Percentiles rank a stretch among this genome's conserved stretches.
Conservation (phyloP, 2,329 filamentous ascomycete species). For the Cytospora piceae region DNA sequence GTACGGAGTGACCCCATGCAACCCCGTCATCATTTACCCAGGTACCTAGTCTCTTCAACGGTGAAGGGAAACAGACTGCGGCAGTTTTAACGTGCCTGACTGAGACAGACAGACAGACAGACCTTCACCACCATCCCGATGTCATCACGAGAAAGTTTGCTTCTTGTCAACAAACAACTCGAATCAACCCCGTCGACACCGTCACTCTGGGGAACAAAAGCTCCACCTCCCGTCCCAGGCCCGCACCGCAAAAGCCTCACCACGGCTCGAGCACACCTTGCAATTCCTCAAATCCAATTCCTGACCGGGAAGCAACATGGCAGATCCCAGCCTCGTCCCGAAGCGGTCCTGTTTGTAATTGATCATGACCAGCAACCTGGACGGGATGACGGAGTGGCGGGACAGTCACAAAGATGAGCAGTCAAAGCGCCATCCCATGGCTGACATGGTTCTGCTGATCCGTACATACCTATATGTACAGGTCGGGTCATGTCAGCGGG, state of each 20-base stretch:
- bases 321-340: conserved; percentile 23
- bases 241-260: conserved; percentile 15
- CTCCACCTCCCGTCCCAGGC: conserved; percentile 12
- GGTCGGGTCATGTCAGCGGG: too few species aligned
- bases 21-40: neutral
- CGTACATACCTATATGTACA: too few species aligned
- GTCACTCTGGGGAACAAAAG: conserved; percentile 13
- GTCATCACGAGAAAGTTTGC: conserved; percentile 6
- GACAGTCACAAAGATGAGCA: neutral
- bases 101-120: too few species aligned
- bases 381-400: neutral
- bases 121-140: neutral
- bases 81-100: too few species aligned
- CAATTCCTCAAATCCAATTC: conserved; percentile 12
- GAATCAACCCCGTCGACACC: neutral
- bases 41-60: neutral
- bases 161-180: conserved; percentile 14
- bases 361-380: neutral
- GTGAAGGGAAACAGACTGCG: neutral
- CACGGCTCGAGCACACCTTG: conserved; percentile 29
- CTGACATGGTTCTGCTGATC: neutral
- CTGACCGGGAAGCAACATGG: conserved; percentile 15
- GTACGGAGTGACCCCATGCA: too few species aligned
- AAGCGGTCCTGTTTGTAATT: conserved; percentile 3
- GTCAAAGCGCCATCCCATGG: neutral